Base-by-base conservation (phyloP, 1,139 yeast species). In the Candida glucosophila region DNA sequence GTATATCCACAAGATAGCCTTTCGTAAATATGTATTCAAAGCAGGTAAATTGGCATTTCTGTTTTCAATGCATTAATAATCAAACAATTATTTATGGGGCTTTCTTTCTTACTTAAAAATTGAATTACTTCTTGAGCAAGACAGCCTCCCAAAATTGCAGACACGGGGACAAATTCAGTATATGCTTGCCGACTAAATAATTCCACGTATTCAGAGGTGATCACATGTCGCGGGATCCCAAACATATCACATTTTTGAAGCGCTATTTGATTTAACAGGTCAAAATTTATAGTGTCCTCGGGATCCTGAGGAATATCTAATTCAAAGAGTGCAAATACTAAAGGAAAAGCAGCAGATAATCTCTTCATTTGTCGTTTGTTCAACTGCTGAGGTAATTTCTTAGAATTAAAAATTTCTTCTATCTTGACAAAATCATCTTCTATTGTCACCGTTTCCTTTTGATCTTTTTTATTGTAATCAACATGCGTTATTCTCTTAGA, bases 71-170 rank as follows among this genome's bases (percentile, higher is more conserved):
- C 88, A 55, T 88, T 95, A 26, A 86, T 65, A 1, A 90, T 54
- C 38, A 82, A 64, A 26, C 82, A 65, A 49, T 92, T 90, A 44
- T 85, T 88, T 21, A 88, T 64, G 2, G 97, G 95, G 28, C 77
- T 67, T 39, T 82, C 88, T 40, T 77, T 75, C 37, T 71, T 71
- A 27, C 93, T 79, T 31, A 90, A 56, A 28, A 67, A 75, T 50
- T 90, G 93, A 23, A 90, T 80, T 6, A 86, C 79, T 47, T 90
- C 96, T 51, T 90, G 99, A 2, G 94, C 83, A 19, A 90, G 54
- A 3, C 83, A 68, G 1, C 98, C 98, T 6, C 98, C 98, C 6
- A 90, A 44, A 2, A 90, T 72, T 1, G 98, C 94, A 6, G 94
- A 77, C 0, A 79, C 77, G 0, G 97, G 95, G 3, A 90, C 67